Base-by-base conservation (phyloP, 768 basidiomycete species). In the Phaffia tasmanica region DNA sequence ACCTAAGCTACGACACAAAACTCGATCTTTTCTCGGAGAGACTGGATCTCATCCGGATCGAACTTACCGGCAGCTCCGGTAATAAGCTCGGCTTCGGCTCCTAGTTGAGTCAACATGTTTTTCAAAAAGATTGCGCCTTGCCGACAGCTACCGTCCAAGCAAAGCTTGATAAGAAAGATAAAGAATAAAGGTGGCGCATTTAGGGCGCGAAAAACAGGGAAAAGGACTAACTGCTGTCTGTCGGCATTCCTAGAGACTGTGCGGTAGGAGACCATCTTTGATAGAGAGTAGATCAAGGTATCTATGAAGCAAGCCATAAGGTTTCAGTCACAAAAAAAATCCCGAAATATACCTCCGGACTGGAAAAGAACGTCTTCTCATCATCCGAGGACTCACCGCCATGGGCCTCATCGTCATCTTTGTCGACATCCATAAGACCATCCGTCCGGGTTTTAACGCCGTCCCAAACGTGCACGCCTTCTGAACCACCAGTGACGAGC, bases 71-170 rank as follows among this genome's bases (percentile, higher is more conserved):
- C 63, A 90, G 88, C 55, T 32, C 67, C 67, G 1, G 57, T 30
- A 0, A 69, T 21, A 9, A 98, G 78, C 11, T 81, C 79, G 0
- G 91, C 83, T 48, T 86, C 82, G 2, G 92, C 93, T 19, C 95
- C 95, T 23, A 98, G 81, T 75, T 94, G 89, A 1, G 81, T 81
- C 19, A 99, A 78, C 72, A 89, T 89, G 71, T 89, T 91, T 73
- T 87, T 86, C 64, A 98, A 77, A 85, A 91, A 92, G 54, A 93
- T 86, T 6, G 91, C 92, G 1, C 90, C 88, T 74, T 98, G 94
- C 62, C 91, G 82, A 74, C 95, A 99, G 57, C 74, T 75, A 50
- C 32, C 19, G 46, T 42, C 35, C 11, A 50, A 46, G 47, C 29
- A 65, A 25, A 27, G 19, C 4, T 29, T 30, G 3, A 7, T 30